Base-by-base conservation (phyloP, 108 stramenopile genomes). In the Epithemia pelagica region DNA sequence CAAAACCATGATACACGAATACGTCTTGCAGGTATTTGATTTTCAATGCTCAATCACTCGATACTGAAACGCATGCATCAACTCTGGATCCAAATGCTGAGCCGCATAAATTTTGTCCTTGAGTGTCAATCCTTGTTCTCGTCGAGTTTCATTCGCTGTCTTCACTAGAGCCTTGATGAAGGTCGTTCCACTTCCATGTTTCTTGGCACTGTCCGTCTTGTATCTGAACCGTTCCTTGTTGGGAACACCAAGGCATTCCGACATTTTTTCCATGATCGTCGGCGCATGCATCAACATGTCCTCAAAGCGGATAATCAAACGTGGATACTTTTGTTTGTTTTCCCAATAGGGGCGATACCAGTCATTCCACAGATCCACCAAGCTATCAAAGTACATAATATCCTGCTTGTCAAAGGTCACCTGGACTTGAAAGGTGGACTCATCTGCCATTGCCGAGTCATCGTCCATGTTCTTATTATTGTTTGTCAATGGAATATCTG, bases 221-320 rank as follows among this genome's bases (percentile, higher is more conserved):
- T 58, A 58, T 58, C 21, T 23, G 21, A 58, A 58, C 25, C 15
- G 21, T n/a, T 58, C 21, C 56, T 26, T 27, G 22, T 82, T 54
- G 27, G 28, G 31, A 0, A 83, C 88, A 1, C 91, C 91, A 23
- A 78, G 82, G 69, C 91, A 92, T 29, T 76, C 70, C 63, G 87
- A 89, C 28, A 89, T 65, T 26, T 67, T 54, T 58, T 65, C 56
- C 46, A 83, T 82, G 21, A 87, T 82, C 37, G 79, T 52, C 27
- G 73, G 62, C 21, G 85, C 80, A 71, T 83, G 76, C 64, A 89
- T 84, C 10, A 86, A 63, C 46, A 88, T 71, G 68, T 92, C 91
- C 65, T 92, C 65, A 63, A 85, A 89, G 1, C 94, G 78, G 0
- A 92, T 79, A 62, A 92, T 78, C 52, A 89, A 28, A 15, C 83